Conservation (phyloP, 768 basidiomycete species). For the Termitomyces titanicus region DNA sequence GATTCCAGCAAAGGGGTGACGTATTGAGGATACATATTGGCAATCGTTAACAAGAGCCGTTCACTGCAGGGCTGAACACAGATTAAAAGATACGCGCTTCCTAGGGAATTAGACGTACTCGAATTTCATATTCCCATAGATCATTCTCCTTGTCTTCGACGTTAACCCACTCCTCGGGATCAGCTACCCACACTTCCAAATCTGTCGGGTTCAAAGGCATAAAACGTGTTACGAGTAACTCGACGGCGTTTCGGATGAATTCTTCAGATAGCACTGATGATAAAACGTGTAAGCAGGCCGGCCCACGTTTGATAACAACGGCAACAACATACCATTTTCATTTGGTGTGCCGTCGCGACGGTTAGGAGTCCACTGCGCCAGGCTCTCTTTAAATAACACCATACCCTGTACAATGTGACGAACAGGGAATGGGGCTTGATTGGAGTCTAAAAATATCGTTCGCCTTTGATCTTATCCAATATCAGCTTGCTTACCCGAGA, state of each 20-base stretch:
- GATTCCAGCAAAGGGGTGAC: conserved; percentile 63
- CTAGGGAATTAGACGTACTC: conserved; percentile 45
- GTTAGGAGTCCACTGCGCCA: conserved; percentile 71
- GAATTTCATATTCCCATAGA: conserved; percentile 89
- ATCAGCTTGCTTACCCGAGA: conserved; percentile 46
- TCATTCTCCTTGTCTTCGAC: conserved; percentile 86
- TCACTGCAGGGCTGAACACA: conserved; percentile 80
- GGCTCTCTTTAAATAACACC: conserved; percentile 81
- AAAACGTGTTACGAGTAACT: conserved; percentile 76
- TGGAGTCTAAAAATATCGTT: conserved; percentile 44
- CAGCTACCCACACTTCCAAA: conserved; percentile 77
- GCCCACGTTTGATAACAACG: not conserved
- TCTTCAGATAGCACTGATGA: conserved; percentile 59
- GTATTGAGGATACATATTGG: conserved; percentile 63
- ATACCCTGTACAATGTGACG: conserved; percentile 81
- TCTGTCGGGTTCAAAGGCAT: conserved; percentile 82
- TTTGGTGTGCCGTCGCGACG: conserved; percentile 60
- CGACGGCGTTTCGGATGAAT: conserved; percentile 71
- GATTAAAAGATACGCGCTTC: not conserved
- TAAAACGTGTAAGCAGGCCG: conserved; percentile 1
- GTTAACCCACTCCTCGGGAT: conserved; percentile 95
- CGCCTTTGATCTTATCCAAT: not conserved
- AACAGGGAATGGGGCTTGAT: conserved; percentile 66
- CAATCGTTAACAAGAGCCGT: conserved; percentile 81
- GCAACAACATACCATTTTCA: conserved; percentile 44